These are phyloP conservation scores for Dactylellina leptospora DNA, from an alignment of 2,329 filamentous ascomycete genomes.

Conservation along the genomic window DNA sequence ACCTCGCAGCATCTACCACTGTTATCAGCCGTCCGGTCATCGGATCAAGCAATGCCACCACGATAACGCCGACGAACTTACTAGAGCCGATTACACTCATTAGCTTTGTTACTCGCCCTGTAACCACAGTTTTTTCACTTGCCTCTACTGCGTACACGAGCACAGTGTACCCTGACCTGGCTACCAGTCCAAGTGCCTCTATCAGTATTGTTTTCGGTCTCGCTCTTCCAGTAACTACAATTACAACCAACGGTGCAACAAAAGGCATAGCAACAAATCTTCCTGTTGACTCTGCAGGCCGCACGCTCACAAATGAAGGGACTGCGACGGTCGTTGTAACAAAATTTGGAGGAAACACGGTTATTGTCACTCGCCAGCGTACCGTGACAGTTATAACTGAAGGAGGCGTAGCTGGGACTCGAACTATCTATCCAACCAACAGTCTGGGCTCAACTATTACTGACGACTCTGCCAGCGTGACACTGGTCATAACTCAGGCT, in stretches of 20 bases:
- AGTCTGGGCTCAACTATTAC: not conserved
- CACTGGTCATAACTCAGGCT: not conserved
- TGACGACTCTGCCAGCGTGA: not conserved
- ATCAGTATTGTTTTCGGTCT: not conserved
- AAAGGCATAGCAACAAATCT: not conserved
- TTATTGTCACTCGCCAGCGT: not conserved
- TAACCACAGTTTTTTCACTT: not conserved
- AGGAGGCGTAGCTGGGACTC: not conserved
- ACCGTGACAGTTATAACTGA: constrained; percentile 3
- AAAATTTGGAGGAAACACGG: not conserved
- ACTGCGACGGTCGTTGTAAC: not conserved
- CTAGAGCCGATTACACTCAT: too few relatives aligned
- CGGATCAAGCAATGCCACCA: not conserved
- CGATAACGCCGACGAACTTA: not conserved
- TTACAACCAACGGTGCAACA: not conserved
- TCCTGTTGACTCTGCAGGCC: not conserved
- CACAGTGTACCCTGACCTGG: not conserved
- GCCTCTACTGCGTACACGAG: not conserved
- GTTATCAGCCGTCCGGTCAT: not conserved
- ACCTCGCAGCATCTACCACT: not conserved
- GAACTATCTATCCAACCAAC: not conserved
- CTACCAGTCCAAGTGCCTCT: too few relatives aligned
- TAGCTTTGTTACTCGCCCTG: not conserved
- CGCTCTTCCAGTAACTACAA: not conserved
- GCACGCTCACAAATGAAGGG: not conserved